Conservation (phyloP, 495 filamentous ascomycete genomes). For the Talaromyces thailandensis region DNA sequence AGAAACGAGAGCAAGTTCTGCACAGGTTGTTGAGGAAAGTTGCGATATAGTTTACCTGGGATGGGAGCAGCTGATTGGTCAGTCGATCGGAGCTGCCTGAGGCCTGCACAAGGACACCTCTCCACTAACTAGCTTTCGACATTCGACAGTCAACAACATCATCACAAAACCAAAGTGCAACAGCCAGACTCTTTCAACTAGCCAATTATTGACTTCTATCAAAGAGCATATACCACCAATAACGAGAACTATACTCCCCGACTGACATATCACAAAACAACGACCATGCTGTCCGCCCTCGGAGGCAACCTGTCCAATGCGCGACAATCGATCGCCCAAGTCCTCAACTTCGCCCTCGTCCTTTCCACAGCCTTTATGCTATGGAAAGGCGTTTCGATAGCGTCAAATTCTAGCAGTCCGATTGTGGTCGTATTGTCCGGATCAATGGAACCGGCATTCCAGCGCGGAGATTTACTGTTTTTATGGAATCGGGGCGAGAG, state of each 20-base stretch:
- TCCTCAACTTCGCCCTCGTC: conserved; percentile 92
- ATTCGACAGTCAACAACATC: not conserved
- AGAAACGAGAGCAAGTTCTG: not conserved
- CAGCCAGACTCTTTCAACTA: not conserved
- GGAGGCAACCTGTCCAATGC: conserved; percentile 53
- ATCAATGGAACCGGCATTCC: conserved; percentile 96
- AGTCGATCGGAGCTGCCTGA: not conserved
- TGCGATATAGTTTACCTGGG: not conserved
- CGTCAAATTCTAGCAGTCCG: conserved; percentile 77
- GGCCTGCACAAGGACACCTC: conserved; percentile 2
- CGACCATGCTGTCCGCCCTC: conserved; percentile 65
- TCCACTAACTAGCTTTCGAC: not conserved
- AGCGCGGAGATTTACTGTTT: conserved; percentile 86
- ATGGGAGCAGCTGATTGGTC: not conserved
- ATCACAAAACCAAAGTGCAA: not conserved
- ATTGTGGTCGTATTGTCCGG: conserved; percentile 95
- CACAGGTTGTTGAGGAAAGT: not conserved
- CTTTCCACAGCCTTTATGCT: conserved; percentile 96
- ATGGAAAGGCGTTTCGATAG: conserved; percentile 90
- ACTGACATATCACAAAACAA: not conserved
- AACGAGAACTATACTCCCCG: not conserved
- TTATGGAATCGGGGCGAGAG: conserved; percentile 80
- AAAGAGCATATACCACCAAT: not conserved
- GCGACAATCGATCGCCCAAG: conserved; percentile 77
- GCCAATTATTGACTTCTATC: not conserved